Evolutionary conservation across 2,329 filamentous ascomycete genomes (phyloP).

Genomic region (Phialophora chinensis): DNA sequence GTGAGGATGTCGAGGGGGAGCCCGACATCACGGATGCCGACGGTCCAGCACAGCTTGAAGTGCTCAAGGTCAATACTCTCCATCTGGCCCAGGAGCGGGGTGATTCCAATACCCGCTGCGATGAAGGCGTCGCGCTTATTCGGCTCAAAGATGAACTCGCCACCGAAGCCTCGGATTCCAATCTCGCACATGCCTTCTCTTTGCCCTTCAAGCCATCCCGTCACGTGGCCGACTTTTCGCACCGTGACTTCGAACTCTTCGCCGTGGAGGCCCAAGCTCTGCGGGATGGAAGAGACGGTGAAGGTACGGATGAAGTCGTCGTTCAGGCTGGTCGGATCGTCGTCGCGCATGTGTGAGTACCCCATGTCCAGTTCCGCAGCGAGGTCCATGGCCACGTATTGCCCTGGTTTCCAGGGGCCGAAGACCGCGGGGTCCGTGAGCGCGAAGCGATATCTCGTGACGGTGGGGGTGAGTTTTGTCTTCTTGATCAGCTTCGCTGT

Average conservation of each 20-base stretch:
- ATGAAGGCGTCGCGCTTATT: conserved; percentile 63
- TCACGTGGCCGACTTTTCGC: conserved; percentile 71
- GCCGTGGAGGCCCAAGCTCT: conserved; percentile 42
- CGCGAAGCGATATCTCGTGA: conserved; percentile 69
- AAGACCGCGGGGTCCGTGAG: conserved; percentile 47
- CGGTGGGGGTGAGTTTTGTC: conserved; percentile 66
- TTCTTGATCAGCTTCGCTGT: conserved; percentile 65
- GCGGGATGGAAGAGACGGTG: conserved; percentile 71
- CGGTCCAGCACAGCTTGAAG: conserved; percentile 71
- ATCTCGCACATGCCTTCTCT: conserved; percentile 65
- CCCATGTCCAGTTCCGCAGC: conserved; percentile 70
- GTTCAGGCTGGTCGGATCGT: conserved; percentile 79
- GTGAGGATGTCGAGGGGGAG: conserved; percentile 67
- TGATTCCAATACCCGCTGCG: conserved; percentile 82
- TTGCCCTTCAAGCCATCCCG: conserved; percentile 66
- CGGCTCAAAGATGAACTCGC: conserved; percentile 59
- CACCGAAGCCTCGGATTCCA: conserved; percentile 75
- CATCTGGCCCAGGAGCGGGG: conserved; percentile 76
- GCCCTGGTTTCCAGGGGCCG: conserved; percentile 68
- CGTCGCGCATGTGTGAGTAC: conserved; percentile 82
- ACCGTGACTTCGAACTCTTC: conserved; percentile 74
- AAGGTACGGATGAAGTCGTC: conserved; percentile 86
- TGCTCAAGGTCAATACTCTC: conserved; percentile 54
- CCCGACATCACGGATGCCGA: conserved; percentile 65
- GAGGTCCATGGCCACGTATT: conserved; percentile 80